Percentiles rank a stretch among this genome's conserved stretches.
These are phyloP conservation scores for Pyrenochaeta sp. DNA, from an alignment of 2,329 filamentous ascomycete species.

Conservation along the genomic window DNA sequence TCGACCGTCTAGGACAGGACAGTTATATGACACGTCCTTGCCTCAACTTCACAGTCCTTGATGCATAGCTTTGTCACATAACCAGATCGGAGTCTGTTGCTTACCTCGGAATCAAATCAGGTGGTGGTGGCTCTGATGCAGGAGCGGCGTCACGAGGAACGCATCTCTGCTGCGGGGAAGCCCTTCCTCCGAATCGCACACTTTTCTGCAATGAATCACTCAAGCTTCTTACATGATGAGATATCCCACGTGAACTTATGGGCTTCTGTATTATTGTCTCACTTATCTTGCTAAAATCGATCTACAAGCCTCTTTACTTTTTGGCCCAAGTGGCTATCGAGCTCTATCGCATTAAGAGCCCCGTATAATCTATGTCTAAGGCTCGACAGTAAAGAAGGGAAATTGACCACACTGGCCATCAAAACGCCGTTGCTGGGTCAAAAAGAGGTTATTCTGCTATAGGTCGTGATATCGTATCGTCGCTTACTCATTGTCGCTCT, in stretches of 20 bases:
- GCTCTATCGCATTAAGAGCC: not conserved
- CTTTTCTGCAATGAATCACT: not conserved
- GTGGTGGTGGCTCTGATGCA: not conserved
- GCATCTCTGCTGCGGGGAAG: not conserved
- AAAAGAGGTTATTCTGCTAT: constrained; percentile 23
- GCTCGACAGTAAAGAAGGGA: constrained; percentile 22
- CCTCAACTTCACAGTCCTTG: no score
- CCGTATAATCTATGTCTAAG: constrained; percentile 12
- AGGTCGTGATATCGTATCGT: constrained; percentile 27
- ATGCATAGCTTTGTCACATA: no score
- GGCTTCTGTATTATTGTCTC: not conserved
- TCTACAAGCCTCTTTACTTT: not conserved
- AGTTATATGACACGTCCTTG: no score
- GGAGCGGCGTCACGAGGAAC: not conserved
- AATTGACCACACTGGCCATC: constrained; percentile 15
- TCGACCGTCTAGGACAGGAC: no score
- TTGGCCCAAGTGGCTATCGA: not conserved
- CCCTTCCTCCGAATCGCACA: not conserved
- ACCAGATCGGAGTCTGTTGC: not conserved
- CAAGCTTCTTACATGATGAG: not conserved
- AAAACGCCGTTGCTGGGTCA: constrained; percentile 29
- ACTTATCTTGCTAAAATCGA: not conserved
- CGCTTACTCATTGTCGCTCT: constrained; percentile 42
- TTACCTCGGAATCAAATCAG: not conserved
- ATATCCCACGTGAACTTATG: not conserved